A percentile compares a stretch with the other conserved stretches of the same genome.
These are phyloP conservation scores for Pleurozium schreberi DNA, from an alignment of 225 moss, liverwort and hornwort genomes.

Conservation along the genomic window DNA sequence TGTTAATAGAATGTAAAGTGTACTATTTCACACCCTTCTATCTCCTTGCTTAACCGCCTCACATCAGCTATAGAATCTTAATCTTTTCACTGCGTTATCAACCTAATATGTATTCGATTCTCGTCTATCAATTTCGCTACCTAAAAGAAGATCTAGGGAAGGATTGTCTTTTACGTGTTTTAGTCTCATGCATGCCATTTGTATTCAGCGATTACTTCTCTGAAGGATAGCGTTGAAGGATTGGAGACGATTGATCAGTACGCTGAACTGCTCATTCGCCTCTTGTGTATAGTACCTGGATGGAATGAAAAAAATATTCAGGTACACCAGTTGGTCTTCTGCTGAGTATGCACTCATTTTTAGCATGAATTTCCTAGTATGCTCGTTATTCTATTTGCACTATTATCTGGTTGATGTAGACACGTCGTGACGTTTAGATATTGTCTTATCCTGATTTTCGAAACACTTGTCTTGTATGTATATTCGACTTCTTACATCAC, in stretches of 20 bases:
- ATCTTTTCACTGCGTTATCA: background rate
- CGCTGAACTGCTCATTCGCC: constrained; percentile 63
- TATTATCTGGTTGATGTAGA: background rate
- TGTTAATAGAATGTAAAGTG: background rate
- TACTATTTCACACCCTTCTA: background rate
- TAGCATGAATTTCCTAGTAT: background rate
- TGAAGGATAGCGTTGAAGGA: constrained; percentile 42
- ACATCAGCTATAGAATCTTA: background rate
- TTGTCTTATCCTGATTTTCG: background rate
- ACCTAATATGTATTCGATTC: background rate
- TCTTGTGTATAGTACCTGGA: constrained; percentile 76
- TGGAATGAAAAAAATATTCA: constrained; percentile 99
- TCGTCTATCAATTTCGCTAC: background rate
- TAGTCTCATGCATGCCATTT: background rate
- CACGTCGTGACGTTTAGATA: background rate
- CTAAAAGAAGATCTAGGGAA: background rate
- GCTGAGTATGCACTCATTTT: background rate
- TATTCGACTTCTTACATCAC: background rate
- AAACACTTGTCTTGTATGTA: background rate
- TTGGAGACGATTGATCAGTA: constrained; percentile 36
- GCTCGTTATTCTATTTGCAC: background rate
- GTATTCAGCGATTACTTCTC: constrained; percentile 41
- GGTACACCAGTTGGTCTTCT: constrained; percentile 4
- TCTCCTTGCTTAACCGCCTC: background rate
- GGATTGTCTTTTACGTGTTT: background rate